Conservation (phyloP, 2,329 filamentous ascomycete species). For the Waltergamsia citrina region DNA sequence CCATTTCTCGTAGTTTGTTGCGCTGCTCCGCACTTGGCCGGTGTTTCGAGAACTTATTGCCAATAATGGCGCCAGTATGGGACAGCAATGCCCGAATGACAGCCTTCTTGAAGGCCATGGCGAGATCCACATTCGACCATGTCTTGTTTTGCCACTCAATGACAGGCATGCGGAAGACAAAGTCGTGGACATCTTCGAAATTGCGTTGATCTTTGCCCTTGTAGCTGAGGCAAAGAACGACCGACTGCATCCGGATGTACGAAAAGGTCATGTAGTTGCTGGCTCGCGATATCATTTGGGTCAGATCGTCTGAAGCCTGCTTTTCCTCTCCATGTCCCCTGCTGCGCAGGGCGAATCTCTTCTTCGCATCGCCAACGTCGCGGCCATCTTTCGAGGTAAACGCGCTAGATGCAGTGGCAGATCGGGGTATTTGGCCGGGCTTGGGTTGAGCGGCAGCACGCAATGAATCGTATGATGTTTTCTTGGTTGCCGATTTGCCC, state of each 20-base stretch:
- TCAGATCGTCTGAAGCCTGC: constrained; percentile 75
- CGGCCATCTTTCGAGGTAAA: constrained; percentile 26
- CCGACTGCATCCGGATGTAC: constrained; percentile 88
- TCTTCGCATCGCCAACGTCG: constrained; percentile 32
- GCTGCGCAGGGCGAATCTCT: constrained; percentile 48
- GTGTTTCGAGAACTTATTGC: constrained; percentile 92
- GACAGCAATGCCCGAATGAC: constrained; percentile 90
- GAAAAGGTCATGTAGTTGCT: constrained; percentile 97
- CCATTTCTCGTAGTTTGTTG: constrained; percentile 70
- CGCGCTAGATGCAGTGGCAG: constrained; percentile 39
- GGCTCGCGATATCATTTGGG: constrained; percentile 91
- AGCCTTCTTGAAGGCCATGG: constrained; percentile 85
- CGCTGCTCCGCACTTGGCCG: constrained; percentile 73
- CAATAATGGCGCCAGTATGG: constrained; percentile 91
- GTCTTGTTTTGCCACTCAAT: constrained; percentile 98
- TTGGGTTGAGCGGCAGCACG: constrained; percentile 28
- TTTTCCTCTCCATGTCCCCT: constrained; percentile 39
- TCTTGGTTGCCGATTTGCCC: constrained; percentile 37
- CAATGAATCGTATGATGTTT: constrained; percentile 48
- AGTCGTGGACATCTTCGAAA: constrained; percentile 92
- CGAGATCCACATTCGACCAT: constrained; percentile 95
- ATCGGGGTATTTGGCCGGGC: constrained; percentile 31
- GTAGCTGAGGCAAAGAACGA: constrained; percentile 92
- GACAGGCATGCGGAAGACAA: constrained; percentile 89
- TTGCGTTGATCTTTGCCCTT: constrained; percentile 95